These are phyloP conservation scores for Colletotrichum brevisporum DNA, from an alignment of 2,329 filamentous ascomycete species.

Conservation along the genomic window DNA sequence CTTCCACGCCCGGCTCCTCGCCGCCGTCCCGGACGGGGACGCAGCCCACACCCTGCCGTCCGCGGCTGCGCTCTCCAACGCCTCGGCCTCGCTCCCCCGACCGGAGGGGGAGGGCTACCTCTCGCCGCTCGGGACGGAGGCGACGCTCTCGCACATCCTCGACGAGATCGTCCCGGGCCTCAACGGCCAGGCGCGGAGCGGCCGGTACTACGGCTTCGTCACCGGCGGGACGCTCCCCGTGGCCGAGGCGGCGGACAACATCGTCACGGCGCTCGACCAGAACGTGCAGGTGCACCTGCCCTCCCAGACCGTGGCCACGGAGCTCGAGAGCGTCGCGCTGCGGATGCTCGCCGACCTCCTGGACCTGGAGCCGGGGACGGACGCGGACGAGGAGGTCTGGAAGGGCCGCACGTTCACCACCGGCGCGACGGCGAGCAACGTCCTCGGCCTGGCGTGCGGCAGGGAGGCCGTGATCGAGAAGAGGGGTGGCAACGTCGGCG, in stretches of 20 bases:
- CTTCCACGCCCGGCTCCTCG: conserved; percentile 36
- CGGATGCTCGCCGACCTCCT: conserved; percentile 77
- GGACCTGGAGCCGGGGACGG: conserved; percentile 55
- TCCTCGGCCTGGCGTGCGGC: conserved; percentile 78
- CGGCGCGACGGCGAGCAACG: conserved; percentile 82
- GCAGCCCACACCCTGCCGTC: conserved; percentile 56
- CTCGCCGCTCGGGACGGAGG: conserved; percentile 46
- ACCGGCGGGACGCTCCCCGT: conserved; percentile 86
- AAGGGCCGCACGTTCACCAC: conserved; percentile 67
- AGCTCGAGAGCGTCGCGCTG: conserved; percentile 81
- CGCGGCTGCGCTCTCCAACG: conserved; percentile 49
- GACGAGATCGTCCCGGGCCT: conserved; percentile 69
- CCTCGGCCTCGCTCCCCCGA: conserved; percentile 57
- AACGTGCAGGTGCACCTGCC: conserved; percentile 88
- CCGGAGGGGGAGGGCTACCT: conserved; percentile 50
- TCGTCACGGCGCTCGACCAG: conserved; percentile 87
- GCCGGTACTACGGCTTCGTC: conserved; percentile 90
- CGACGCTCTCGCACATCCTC: conserved; percentile 60
- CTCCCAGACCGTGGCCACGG: conserved; percentile 79
- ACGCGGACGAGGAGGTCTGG: conserved; percentile 72
- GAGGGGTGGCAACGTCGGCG: conserved; percentile 68
- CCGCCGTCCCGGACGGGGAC: conserved; percentile 15
- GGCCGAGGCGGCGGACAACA: conserved; percentile 84
- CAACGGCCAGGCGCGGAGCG: conserved; percentile 74
- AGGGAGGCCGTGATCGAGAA: conserved; percentile 73